A percentile compares a stretch with the other conserved stretches of the same genome.
These are phyloP conservation scores for Citrus unshiu DNA, from an alignment of 345 rosid genomes.

Conservation along the genomic window DNA sequence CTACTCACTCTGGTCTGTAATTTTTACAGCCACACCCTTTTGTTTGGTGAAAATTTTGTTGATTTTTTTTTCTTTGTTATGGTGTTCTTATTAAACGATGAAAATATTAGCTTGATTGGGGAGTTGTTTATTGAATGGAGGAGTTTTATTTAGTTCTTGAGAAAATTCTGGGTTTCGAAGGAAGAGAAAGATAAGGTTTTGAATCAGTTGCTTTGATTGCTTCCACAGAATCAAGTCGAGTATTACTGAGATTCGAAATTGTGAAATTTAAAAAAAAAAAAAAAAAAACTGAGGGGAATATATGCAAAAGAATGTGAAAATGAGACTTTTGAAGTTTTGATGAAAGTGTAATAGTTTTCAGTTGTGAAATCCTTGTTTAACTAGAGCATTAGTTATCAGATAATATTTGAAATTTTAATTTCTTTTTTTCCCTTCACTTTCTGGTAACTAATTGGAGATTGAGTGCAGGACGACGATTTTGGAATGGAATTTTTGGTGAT, in stretches of 20 bases:
- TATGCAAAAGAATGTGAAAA: background rate
- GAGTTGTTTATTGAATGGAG: background rate
- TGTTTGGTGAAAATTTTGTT: background rate
- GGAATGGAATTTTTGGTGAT: background rate
- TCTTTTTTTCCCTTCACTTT: background rate
- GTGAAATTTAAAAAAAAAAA: background rate
- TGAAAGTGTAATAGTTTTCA: no score
- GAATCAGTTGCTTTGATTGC: background rate
- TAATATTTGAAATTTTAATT: background rate
- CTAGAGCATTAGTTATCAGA: background rate
- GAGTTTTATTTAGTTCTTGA: background rate
- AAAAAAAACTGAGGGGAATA: background rate
- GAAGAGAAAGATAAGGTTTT: background rate
- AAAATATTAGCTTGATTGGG: background rate
- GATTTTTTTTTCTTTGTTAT: background rate
- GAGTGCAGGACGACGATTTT: background rate
- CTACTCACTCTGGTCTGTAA: conserved; percentile 83
- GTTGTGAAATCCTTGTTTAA: background rate
- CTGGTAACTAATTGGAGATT: background rate
- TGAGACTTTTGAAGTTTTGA: background rate
- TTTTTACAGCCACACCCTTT: conserved; percentile 1
- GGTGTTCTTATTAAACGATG: background rate
- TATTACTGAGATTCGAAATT: background rate
- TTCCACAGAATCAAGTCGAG: background rate
- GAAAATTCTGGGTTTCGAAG: background rate